phyloP scores from a whole-genome alignment of 2,329 filamentous ascomycete species.

The Aspergillus sp. region DNA sequence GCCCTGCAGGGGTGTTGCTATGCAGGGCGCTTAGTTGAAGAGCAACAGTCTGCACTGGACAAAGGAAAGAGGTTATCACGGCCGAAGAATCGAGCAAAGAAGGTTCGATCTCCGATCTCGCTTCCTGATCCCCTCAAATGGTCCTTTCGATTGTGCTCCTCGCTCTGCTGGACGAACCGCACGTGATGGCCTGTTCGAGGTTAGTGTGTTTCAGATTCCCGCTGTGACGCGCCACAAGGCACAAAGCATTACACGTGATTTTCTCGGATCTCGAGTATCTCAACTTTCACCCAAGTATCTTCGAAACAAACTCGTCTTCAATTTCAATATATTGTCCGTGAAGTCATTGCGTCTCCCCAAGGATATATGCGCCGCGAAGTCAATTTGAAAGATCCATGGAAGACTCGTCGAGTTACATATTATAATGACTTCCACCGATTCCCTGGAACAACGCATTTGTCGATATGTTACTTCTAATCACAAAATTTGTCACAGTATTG shows the following conservation, averaged over 20 bases:
- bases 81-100: background rate
- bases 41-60: background rate
- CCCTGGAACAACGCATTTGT: too few relatives aligned
- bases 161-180: background rate
- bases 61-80: constrained; percentile 2
- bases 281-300: too few relatives aligned
- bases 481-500: too few relatives aligned
- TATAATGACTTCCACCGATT: too few relatives aligned
- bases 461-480: too few relatives aligned
- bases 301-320: too few relatives aligned
- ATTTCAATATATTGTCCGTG: too few relatives aligned
- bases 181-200: constrained; percentile 4
- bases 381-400: too few relatives aligned
- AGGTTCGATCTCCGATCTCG: constrained; percentile 2
- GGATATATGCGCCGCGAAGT: too few relatives aligned
- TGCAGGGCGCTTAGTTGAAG: constrained; percentile 7
- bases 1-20: constrained; percentile 15
- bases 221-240: background rate
- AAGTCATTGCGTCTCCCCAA: too few relatives aligned
- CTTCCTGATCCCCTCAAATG: background rate
- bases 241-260: background rate
- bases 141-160: background rate
- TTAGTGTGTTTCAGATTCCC: constrained; percentile 3
- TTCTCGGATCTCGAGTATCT: too few relatives aligned
- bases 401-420: too few relatives aligned